Evolutionary conservation across 768 basidiomycete species (phyloP).

Genomic region (Mrakia frigida): DNA sequence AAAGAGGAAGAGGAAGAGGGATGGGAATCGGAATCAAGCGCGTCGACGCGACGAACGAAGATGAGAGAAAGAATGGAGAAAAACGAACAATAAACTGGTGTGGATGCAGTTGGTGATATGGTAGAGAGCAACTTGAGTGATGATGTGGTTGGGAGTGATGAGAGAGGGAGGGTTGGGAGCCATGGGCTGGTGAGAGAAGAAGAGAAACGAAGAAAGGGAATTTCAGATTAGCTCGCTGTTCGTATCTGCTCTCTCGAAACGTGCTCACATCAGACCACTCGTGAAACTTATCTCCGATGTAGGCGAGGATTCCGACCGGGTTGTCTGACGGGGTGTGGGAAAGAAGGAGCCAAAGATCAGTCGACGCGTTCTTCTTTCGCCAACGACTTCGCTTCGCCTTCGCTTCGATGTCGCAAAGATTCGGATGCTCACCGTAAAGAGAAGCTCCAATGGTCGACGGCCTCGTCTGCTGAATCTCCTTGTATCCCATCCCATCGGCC

Average conservation of each 20-base stretch:
- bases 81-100: slow-evolving; percentile 19
- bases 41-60: neutral
- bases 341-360: neutral
- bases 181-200: neutral
- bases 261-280: slow-evolving; percentile 37
- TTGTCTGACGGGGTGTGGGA: neutral
- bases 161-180: neutral
- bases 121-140: slow-evolving; percentile 17
- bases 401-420: neutral
- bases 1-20: neutral
- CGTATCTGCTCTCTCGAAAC: neutral
- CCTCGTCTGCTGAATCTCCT: slow-evolving; percentile 27
- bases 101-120: slow-evolving; percentile 18
- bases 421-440: neutral
- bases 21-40: neutral
- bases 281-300: slow-evolving; percentile 37
- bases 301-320: slow-evolving; percentile 36
- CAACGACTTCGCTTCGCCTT: neutral
- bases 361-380: neutral
- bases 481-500: slow-evolving; percentile 33
- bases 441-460: slow-evolving; percentile 8
- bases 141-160: slow-evolving; percentile 8
- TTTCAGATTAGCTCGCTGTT: too few species aligned
- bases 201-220: neutral
- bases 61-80: neutral